These are phyloP conservation scores for Beta lomatogona DNA, from an alignment of 179 eudicot genomes.

Conservation along the genomic window DNA sequence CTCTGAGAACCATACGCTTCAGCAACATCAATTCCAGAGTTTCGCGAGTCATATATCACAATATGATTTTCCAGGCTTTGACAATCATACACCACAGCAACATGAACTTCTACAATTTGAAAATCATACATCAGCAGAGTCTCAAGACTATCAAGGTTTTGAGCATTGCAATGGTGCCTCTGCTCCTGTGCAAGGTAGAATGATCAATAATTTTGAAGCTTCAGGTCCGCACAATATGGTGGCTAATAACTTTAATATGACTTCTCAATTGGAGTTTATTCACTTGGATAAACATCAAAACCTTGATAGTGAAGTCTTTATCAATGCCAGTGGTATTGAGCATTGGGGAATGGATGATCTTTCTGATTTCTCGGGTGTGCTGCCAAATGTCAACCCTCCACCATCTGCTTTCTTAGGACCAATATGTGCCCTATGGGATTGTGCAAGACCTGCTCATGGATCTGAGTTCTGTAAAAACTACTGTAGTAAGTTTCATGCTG, in stretches of 20 bases:
- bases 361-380: constrained; percentile 48
- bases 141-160: constrained; percentile 46
- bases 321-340: constrained; percentile 45
- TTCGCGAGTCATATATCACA: constrained; percentile 11
- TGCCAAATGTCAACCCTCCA: constrained; percentile 58
- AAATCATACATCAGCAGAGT: constrained; percentile 36
- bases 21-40: constrained; percentile 22
- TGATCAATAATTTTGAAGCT: constrained; percentile 34
- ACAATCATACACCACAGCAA: constrained; percentile 20
- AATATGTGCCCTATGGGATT: constrained; percentile 97
- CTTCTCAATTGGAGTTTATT: constrained; percentile 52
- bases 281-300: constrained; percentile 48
- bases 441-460: constrained; percentile 79
- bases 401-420: constrained; percentile 94
- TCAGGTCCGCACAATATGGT: constrained; percentile 43
- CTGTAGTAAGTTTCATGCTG: constrained; percentile 72
- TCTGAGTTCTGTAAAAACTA: constrained; percentile 62
- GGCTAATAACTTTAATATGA: constrained; percentile 39
- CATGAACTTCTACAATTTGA: constrained; percentile 40
- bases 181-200: constrained; percentile 26
- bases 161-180: constrained; percentile 49
- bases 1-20: constrained; percentile 3
- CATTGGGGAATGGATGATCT: constrained; percentile 52
- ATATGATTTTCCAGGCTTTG: constrained; percentile 25
- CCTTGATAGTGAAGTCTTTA: constrained; percentile 45